Conservation (phyloP, 768 basidiomycete genomes). For the Wakefieldia striispora region DNA sequence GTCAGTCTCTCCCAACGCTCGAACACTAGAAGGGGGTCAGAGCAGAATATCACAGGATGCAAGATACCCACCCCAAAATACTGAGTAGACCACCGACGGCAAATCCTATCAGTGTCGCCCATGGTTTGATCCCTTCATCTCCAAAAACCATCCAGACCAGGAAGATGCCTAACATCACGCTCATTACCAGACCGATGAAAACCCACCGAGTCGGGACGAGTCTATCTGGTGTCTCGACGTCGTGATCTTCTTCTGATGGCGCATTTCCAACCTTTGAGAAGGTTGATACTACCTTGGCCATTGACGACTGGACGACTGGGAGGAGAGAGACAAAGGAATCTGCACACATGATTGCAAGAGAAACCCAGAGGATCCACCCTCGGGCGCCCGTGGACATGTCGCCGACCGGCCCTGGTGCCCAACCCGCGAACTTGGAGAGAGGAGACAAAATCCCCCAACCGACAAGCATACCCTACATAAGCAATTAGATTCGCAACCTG, state of each 20-base stretch:
- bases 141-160: constrained; percentile 92
- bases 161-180: constrained; percentile 66
- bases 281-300: constrained; percentile 34
- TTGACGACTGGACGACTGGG: constrained; percentile 63
- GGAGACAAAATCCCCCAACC: constrained; percentile 97
- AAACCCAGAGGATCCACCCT: constrained; percentile 96
- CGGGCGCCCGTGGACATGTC: constrained; percentile 88
- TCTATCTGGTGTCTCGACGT: constrained; percentile 74
- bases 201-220: constrained; percentile 86
- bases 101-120: constrained; percentile 90
- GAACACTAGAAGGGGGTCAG: constrained; percentile 53
- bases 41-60: neutral
- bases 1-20: constrained; percentile 95
- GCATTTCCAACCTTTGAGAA: constrained; percentile 26
- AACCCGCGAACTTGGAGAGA: constrained; percentile 73
- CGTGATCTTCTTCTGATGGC: constrained; percentile 42
- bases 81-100: constrained; percentile 80
- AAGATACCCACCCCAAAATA: constrained; percentile 70
- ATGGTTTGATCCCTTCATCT: constrained; percentile 86
- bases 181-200: constrained; percentile 56
- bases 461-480: constrained; percentile 82
- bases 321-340: constrained; percentile 86
- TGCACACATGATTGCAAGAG: constrained; percentile 93
- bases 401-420: constrained; percentile 92
- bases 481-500: constrained; percentile 1